phyloP scores from a whole-genome alignment of 208 protist species.

The Leishmania guyanensis region DNA sequence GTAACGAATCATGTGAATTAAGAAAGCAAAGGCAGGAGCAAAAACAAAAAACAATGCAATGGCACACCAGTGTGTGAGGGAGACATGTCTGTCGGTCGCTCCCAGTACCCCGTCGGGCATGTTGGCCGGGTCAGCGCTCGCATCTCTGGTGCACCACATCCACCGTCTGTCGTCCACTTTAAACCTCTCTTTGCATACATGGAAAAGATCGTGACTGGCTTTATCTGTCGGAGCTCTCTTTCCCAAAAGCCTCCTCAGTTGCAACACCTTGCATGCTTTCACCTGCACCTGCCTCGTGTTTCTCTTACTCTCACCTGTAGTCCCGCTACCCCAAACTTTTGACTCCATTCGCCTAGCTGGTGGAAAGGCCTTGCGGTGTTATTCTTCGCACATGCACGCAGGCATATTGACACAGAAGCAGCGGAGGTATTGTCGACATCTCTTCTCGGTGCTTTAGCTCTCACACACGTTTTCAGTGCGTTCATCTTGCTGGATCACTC shows the following conservation, averaged over 20 bases:
- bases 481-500: not conserved
- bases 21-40: not conserved
- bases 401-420: not conserved
- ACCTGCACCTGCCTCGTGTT: not conserved
- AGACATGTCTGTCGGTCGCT: not conserved
- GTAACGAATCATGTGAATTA: not conserved
- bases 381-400: not conserved
- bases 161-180: not conserved
- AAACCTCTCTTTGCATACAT: not conserved
- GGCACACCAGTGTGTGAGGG: not conserved
- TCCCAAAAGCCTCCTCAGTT: not conserved
- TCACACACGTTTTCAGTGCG: not conserved
- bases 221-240: not conserved
- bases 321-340: not conserved
- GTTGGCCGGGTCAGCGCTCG: not conserved
- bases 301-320: not conserved
- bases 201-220: not conserved
- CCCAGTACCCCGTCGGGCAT: not conserved
- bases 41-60: not conserved
- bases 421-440: not conserved
- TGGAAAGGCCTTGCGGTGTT: not conserved
- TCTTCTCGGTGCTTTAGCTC: not conserved
- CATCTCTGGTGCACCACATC: not conserved
- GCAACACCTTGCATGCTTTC: not conserved
- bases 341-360: not conserved